Percentiles rank a stretch among this genome's conserved stretches.
phyloP scores from a whole-genome alignment of 208 protist species.

The Crithidia brevicula region DNA sequence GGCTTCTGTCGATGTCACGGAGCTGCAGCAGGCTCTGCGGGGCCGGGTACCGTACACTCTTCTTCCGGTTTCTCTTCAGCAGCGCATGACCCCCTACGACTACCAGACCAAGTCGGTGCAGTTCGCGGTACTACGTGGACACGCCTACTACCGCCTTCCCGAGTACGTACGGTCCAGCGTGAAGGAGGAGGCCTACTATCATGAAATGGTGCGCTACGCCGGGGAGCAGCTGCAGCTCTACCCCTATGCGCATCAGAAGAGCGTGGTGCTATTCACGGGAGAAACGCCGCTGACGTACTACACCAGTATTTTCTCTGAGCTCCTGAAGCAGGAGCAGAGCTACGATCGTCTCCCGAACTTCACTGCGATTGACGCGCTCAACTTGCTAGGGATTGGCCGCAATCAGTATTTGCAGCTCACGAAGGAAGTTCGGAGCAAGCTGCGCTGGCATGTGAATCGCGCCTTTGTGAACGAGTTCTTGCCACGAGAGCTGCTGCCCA shows the following conservation, averaged over 20 bases:
- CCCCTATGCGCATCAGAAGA: slow-evolving; percentile 71
- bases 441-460: slow-evolving; percentile 79
- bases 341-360: slow-evolving; percentile 98
- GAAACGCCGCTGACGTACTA: slow-evolving; percentile 85
- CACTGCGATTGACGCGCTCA: slow-evolving; percentile 95
- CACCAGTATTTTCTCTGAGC: slow-evolving; percentile 61
- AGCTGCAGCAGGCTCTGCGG: slow-evolving; percentile 67
- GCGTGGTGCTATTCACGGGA: slow-evolving; percentile 63
- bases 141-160: slow-evolving; percentile 73
- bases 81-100: slow-evolving; percentile 55
- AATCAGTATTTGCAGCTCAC: slow-evolving; percentile 98
- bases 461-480: slow-evolving; percentile 67
- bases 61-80: slow-evolving; percentile 62
- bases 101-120: slow-evolving; percentile 52
- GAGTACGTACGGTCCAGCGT: slow-evolving; percentile 49
- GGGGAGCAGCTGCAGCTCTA: slow-evolving; percentile 74
- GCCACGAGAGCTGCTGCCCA: slow-evolving; percentile 51
- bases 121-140: slow-evolving; percentile 51
- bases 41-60: slow-evolving; percentile 54
- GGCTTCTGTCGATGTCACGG: slow-evolving; percentile 33
- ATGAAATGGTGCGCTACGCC: slow-evolving; percentile 60
- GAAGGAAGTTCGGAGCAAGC: slow-evolving; percentile 92
- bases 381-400: slow-evolving; percentile 95
- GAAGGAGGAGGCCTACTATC: slow-evolving; percentile 76
- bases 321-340: slow-evolving; percentile 77